These are phyloP conservation scores for Erythrobasidium hasegawianum DNA, from an alignment of 1,284 basidiomycete species.

Conservation along the genomic window DNA sequence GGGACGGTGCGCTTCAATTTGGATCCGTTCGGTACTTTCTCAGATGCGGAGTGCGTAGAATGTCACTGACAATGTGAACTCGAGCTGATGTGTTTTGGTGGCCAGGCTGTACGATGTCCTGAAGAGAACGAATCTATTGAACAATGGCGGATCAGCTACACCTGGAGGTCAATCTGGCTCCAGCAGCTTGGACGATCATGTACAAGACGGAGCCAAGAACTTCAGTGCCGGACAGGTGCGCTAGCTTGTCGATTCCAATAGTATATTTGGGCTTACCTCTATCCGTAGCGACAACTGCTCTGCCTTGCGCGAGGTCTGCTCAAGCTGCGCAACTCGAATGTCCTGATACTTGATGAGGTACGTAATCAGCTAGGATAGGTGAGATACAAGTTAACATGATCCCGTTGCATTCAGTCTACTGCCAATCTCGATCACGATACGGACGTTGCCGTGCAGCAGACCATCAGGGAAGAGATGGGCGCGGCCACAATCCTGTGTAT, in stretches of 20 bases:
- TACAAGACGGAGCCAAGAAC: conserved; percentile 55
- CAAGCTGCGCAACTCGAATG: conserved; percentile 53
- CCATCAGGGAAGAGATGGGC: conserved; percentile 50
- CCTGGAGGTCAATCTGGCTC: conserved; percentile 49
- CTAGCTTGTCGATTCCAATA: too few relatives aligned
- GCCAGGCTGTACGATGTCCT: conserved; percentile 55
- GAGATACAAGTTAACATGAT: too few relatives aligned
- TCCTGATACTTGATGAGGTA: conserved; percentile 57
- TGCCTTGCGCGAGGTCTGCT: conserved; percentile 57
- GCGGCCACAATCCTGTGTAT: conserved; percentile 50
- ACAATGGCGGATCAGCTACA: conserved; percentile 1
- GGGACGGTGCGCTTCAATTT: conserved; percentile 48
- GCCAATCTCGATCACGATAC: conserved; percentile 49
- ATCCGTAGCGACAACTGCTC: conserved; percentile 54
- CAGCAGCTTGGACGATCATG: conserved; percentile 53
- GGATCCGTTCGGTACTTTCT: conserved; percentile 20
- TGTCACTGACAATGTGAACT: neutral
- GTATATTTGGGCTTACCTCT: too few relatives aligned
- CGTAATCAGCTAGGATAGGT: conserved; percentile 30
- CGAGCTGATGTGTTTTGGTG: neutral
- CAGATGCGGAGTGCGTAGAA: conserved; percentile 18
- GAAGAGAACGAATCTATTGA: conserved; percentile 47
- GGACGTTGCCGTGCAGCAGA: conserved; percentile 53
- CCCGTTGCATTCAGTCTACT: too few relatives aligned
- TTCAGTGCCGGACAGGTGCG: conserved; percentile 50